Evolutionary conservation across 768 basidiomycete genomes (phyloP).

Genomic region (Leucocoprinus sp.): DNA sequence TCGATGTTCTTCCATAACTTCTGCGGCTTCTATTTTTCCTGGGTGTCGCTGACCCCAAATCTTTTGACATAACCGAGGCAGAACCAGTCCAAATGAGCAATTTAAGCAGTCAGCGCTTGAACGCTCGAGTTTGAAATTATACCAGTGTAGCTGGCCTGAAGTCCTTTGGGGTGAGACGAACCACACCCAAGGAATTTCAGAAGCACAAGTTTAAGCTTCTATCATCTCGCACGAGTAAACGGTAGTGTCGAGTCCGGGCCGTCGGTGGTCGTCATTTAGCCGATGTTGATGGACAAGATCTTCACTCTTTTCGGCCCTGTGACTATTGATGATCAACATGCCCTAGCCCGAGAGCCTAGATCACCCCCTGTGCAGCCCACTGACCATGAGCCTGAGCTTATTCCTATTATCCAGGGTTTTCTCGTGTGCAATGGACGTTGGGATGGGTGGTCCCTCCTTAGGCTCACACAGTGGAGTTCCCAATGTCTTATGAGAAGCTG

Average conservation of each 20-base stretch:
- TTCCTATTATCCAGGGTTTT: neutral
- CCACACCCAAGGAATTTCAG: neutral
- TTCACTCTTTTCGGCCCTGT: neutral
- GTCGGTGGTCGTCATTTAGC: neutral
- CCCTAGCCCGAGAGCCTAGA: neutral
- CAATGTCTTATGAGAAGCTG: neutral
- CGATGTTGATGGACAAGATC: neutral
- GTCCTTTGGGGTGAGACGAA: neutral
- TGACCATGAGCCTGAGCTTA: neutral
- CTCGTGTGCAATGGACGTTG: neutral
- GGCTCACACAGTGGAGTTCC: slow-evolving; percentile 6
- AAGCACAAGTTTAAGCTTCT: neutral
- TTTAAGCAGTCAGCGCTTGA: neutral
- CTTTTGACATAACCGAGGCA: neutral
- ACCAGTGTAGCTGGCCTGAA: neutral
- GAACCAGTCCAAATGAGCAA: neutral
- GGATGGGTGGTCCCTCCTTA: neutral
- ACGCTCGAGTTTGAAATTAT: neutral
- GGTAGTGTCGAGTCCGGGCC: neutral
- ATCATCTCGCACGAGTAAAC: neutral
- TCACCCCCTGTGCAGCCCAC: neutral
- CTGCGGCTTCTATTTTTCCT: neutral
- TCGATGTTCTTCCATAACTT: neutral
- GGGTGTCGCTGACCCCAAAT: neutral
- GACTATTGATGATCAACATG: neutral